Evolutionary conservation across 2,329 filamentous ascomycete species (phyloP), one percentile per base, ranked within the genome.

Genomic region (Paraphaeosphaeria sporulosa): DNA sequence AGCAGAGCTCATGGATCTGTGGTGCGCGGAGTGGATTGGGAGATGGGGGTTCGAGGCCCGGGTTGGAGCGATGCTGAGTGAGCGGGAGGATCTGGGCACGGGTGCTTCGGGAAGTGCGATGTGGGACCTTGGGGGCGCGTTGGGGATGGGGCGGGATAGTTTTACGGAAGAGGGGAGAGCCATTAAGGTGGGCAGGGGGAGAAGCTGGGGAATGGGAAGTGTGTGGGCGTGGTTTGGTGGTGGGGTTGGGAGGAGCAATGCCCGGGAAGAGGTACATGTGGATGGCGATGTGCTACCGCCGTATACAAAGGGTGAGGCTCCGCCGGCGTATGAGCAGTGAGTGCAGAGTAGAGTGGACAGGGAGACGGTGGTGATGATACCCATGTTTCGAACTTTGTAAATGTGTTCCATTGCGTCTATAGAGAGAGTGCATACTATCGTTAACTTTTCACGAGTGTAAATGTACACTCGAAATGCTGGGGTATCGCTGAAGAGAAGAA

Each of bases 401-500:
- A 13, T n/a, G 32, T 51, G 12, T 12, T 53, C 10, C 36, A 25
- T 50, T 36, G 47, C 30, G 40, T 54, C 51, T 54, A 54, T 44
- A 19, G 42, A 44, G 49, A 34, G 21, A 38, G n/a, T n/a, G 4
- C 25, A 44, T 44, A 23, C n/a, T 23, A 3, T 55, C 30, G 30
- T 55, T 55, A 46, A 55, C 54, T 51, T 59, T 59, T 59, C 44
- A 17, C 13, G 51, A 36, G 30, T n/a, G 48, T 43, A 10, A 44
- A 43, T 23, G 25, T 53, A 30, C 42, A 50, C 42, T 53, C 40
- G 19, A 40, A 58, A 52, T 17, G 15, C n/a, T 38, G 48, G 60
- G 60, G 60, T 62, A 62, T 62, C 60, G 56, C 55, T 53, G 42
- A 51, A 58, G 34, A 59, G 64, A 36, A 43, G 15, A 9, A 52